Evolutionary conservation across 306 rosid genomes (phyloP), one percentile per base, ranked within the genome.

Genomic region (Vigna trinervia): DNA sequence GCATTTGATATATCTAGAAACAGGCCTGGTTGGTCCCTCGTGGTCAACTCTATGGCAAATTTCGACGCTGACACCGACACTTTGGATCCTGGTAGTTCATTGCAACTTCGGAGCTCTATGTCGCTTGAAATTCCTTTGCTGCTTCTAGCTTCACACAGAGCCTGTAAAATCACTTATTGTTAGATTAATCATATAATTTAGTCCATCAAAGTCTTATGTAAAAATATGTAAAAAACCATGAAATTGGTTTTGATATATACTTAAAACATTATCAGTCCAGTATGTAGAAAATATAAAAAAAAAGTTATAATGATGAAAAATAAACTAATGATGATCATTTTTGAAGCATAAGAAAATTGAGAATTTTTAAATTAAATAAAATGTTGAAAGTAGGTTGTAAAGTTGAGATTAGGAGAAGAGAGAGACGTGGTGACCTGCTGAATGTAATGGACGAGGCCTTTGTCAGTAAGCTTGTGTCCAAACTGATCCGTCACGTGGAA

Each of bases 401-500:
- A 7, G 9, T 39, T 8, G 11, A 39, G 45, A 4, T 34, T 6
- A 1, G 54, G 54, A 14, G 15, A 48, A 60, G 1, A 19, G 34
- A 74, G 62, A 26, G 48, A 20, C 14, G 67, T 46, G 6, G 14
- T 14, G 3, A 87, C 93, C 90, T 89, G 85, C 64, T 91, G 81
- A 60, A 91, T 87, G 73, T 91, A 77, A 48, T 78, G 87, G 36
- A 89, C 78, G 75, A 91, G 84, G 74, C 69, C 74, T 80, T 87
- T 69, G 79, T 91, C 91, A 4, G 87, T 86, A 59, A 91, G 76
- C 78, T 91, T 89, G 87, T 83, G 75, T 17, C 92, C 92, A 0
- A 65, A 78, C 69, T 86, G 89, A 69, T 91, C 92, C 12, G 89
- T 87, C 61, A 89, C 92, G 45, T 89, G 94, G 81, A 91, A 91